Conservation (phyloP, 306 rosid genomes). For the Rosa lucieae region DNA sequence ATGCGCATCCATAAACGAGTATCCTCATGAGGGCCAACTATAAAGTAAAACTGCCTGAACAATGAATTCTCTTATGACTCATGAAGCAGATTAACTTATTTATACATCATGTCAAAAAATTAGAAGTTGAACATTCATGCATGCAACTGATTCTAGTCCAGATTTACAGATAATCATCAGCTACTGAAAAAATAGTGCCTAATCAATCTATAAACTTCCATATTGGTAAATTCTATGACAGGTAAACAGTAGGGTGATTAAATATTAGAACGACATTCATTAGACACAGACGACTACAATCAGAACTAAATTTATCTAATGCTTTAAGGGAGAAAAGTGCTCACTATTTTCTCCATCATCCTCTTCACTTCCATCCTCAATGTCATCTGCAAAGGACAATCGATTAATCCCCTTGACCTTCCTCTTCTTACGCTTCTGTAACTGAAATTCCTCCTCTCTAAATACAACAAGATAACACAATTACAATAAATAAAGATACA, state of each 20-base stretch:
- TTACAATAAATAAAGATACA: neutral
- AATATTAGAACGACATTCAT: no score
- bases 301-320: neutral
- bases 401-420: slow-evolving; percentile 82
- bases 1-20: neutral
- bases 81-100: neutral
- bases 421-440: slow-evolving; percentile 85
- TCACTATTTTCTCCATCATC: slow-evolving; percentile 60
- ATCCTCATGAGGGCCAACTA: neutral
- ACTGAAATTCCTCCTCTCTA: slow-evolving; percentile 90
- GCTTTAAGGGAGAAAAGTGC: slow-evolving; percentile 1
- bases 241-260: neutral
- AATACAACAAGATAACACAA: neutral
- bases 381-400: slow-evolving; percentile 81
- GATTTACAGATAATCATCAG: neutral
- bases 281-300: neutral
- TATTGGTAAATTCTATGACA: neutral
- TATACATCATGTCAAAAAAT: neutral
- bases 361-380: slow-evolving; percentile 73
- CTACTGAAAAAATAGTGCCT: neutral
- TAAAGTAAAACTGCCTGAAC: neutral
- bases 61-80: neutral
- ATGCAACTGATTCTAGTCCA: slow-evolving; percentile 1
- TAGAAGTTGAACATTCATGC: neutral
- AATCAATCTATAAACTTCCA: neutral